Evolutionary conservation across 1,284 basidiomycete genomes (phyloP).

Genomic region (Golubevia sp.): DNA sequence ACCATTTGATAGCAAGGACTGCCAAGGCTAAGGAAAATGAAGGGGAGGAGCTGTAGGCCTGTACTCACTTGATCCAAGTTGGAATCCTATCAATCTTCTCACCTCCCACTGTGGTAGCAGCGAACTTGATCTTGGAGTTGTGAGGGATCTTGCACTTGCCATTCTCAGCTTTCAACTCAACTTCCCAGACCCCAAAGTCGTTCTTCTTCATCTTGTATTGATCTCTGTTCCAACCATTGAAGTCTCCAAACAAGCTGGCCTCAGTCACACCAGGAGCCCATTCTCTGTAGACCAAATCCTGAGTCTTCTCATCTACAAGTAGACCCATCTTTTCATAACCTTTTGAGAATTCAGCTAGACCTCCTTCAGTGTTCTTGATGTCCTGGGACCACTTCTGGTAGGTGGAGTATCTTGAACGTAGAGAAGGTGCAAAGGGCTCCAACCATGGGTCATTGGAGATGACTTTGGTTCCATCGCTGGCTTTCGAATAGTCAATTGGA

Average conservation of each 20-base stretch:
- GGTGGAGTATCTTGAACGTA: constrained; percentile 33
- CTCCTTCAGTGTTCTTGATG: constrained; percentile 61
- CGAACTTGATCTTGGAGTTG: constrained; percentile 82
- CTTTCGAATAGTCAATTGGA: constrained; percentile 38
- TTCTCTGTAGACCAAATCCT: constrained; percentile 82
- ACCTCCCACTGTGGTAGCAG: constrained; percentile 65
- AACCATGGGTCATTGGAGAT: constrained; percentile 51
- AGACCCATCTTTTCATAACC: constrained; percentile 87
- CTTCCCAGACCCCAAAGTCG: constrained; percentile 90
- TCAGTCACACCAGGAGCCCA: constrained; percentile 90
- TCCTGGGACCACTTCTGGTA: constrained; percentile 35
- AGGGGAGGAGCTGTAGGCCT: neutral
- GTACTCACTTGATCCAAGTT: constrained; percentile 75
- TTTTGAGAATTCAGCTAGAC: constrained; percentile 84
- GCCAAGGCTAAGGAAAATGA: neutral
- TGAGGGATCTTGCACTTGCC: constrained; percentile 86
- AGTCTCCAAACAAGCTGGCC: constrained; percentile 89
- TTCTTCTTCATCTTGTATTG: constrained; percentile 81
- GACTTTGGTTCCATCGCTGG: constrained; percentile 47
- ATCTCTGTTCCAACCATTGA: constrained; percentile 86
- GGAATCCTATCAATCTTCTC: constrained; percentile 87
- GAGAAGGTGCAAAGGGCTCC: constrained; percentile 42
- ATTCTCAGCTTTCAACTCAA: constrained; percentile 74
- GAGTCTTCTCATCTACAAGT: constrained; percentile 70
- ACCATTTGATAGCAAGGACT: neutral